Evolutionary conservation across 345 rosid genomes (phyloP).

Genomic region (Salix purpurea): DNA sequence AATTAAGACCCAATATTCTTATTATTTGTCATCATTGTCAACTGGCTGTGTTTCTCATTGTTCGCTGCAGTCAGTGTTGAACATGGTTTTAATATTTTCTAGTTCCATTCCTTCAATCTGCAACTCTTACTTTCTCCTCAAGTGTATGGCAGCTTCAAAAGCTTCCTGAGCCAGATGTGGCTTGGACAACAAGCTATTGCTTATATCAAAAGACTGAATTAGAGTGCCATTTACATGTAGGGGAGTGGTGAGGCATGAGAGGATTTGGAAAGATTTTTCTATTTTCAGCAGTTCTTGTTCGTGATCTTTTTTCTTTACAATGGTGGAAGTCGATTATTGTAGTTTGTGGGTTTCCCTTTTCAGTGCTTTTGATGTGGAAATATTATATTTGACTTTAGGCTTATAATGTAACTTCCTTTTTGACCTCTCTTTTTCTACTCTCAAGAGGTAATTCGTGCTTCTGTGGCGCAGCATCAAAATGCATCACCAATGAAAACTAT

Average conservation of each 20-base stretch:
- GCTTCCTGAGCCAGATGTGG: neutral
- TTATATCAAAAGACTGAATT: neutral
- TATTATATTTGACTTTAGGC: neutral
- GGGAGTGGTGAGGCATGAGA: neutral
- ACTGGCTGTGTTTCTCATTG: neutral
- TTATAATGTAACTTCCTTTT: neutral
- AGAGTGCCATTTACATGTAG: neutral
- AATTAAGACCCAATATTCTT: neutral
- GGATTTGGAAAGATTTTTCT: neutral
- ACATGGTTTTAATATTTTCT: neutral
- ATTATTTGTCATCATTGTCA: neutral
- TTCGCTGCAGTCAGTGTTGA: neutral
- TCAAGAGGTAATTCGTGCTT: slow-evolving; percentile 79
- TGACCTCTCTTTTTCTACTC: slow-evolving; percentile 6
- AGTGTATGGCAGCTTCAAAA: neutral
- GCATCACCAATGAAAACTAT: slow-evolving; percentile 40
- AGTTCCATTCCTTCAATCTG: neutral
- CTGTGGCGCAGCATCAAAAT: slow-evolving; percentile 56
- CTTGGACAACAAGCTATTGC: neutral
- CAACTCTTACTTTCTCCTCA: neutral
- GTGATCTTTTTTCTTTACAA: neutral
- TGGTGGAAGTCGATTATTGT: neutral
- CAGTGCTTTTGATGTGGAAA: neutral
- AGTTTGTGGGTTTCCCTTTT: neutral
- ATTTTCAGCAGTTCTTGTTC: neutral